Evolutionary conservation across 73 alveolate genomes (phyloP).

Genomic region (Stentor roeselii): DNA sequence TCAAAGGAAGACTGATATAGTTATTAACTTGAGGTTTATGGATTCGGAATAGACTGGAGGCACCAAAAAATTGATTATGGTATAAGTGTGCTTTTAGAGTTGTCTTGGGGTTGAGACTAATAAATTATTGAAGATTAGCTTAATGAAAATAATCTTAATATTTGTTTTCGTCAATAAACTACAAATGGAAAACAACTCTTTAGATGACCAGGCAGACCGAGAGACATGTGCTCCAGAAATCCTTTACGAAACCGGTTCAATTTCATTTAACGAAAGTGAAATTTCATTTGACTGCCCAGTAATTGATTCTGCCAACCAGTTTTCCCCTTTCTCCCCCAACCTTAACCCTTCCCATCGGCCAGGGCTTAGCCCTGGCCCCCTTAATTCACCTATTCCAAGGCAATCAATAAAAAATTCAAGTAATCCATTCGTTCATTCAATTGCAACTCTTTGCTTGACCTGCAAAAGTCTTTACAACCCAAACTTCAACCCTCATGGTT

Average conservation of each 20-base stretch:
- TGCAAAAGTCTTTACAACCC: not conserved
- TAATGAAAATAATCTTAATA: too few relatives aligned
- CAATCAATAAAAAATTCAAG: too few relatives aligned
- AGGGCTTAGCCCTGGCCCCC: not conserved
- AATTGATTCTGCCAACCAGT: too few relatives aligned
- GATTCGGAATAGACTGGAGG: too few relatives aligned
- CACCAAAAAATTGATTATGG: too few relatives aligned
- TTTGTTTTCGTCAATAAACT: not conserved
- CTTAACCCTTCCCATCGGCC: too few relatives aligned
- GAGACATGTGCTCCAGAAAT: slow-evolving; percentile 1
- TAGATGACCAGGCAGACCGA: not conserved
- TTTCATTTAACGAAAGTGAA: not conserved
- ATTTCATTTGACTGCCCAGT: not conserved
- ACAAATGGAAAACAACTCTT: not conserved
- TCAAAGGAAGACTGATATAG: too few relatives aligned
- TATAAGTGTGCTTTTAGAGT: too few relatives aligned
- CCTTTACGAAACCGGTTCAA: not conserved
- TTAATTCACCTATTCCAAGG: not conserved
- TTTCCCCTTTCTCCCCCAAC: too few relatives aligned
- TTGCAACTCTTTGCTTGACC: not conserved
- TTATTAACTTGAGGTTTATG: too few relatives aligned
- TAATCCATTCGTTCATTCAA: not conserved
- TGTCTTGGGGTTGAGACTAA: too few relatives aligned
- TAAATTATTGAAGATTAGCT: too few relatives aligned
- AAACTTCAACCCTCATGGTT: not conserved